Evolutionary conservation across 768 basidiomycete genomes (phyloP).

Genomic region (Naganishia onofrii): DNA sequence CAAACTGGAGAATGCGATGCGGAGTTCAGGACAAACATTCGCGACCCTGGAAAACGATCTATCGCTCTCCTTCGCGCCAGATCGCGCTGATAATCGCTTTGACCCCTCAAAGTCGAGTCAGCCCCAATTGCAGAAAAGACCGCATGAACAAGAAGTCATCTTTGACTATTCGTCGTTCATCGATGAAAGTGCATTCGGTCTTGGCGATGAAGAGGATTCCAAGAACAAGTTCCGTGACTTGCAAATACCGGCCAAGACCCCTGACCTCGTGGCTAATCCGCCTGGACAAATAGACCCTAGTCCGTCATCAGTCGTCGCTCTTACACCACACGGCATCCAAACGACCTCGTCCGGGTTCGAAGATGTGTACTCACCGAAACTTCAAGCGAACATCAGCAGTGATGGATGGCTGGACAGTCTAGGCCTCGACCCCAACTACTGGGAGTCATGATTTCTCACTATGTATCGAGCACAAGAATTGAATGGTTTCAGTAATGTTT

Average conservation of each 20-base stretch:
- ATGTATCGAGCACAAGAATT: not conserved
- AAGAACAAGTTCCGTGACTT: not conserved
- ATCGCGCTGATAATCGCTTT: conserved; percentile 1
- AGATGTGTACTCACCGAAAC: conserved; percentile 10
- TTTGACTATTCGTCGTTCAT: conserved; percentile 33
- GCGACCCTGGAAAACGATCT: conserved; percentile 4
- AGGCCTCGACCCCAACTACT: conserved; percentile 13
- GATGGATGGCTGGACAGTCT: conserved; percentile 20
- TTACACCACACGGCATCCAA: not conserved
- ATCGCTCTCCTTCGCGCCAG: conserved; percentile 5
- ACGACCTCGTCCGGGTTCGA: not conserved
- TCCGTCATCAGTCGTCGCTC: conserved; percentile 3
- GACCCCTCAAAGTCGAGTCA: not conserved
- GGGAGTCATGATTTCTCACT: not conserved
- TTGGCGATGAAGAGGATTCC: conserved; percentile 10
- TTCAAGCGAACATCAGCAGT: not conserved
- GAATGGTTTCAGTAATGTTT: no score
- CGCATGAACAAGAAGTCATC: conserved; percentile 6
- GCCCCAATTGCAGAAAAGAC: not conserved
- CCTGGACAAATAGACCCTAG: conserved; percentile 10
- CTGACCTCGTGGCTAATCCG: conserved; percentile 2
- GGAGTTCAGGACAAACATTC: conserved; percentile 17
- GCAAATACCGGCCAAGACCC: conserved; percentile 11
- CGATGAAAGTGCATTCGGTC: conserved; percentile 19
- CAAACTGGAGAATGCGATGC: conserved; percentile 21